Conservation (phyloP, 2,329 filamentous ascomycete genomes). For the Botrytis sinoallii region DNA sequence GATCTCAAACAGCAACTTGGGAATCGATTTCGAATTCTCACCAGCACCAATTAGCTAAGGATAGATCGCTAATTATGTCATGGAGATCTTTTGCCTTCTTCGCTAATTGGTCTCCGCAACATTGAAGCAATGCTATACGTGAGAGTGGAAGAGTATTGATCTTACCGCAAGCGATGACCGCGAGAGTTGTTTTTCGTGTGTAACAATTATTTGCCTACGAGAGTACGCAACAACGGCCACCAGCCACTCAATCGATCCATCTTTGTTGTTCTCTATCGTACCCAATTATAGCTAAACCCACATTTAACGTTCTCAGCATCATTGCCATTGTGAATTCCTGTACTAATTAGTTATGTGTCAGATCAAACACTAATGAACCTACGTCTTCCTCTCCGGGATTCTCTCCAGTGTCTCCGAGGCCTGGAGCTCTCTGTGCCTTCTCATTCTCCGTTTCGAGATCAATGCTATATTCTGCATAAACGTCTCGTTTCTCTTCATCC, state of each 20-base stretch:
- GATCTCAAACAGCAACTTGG: not conserved
- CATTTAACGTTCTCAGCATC: constrained; percentile 65
- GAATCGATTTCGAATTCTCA: not conserved
- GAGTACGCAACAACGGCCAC: not conserved
- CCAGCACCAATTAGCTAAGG: not conserved
- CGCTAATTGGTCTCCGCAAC: not conserved
- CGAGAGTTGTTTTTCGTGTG: not conserved
- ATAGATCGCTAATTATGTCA: not conserved
- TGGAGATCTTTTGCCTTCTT: not conserved
- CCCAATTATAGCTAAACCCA: constrained; percentile 60
- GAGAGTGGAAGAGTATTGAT: not conserved
- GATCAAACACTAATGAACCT: constrained; percentile 37
- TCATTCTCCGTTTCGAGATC: constrained; percentile 39
- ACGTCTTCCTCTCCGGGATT: constrained; percentile 42
- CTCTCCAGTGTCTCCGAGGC: constrained; percentile 38
- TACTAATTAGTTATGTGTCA: constrained; percentile 16
- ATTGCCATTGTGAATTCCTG: constrained; percentile 66
- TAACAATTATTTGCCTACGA: not conserved
- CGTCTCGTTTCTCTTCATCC: constrained; percentile 37
- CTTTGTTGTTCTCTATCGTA: constrained; percentile 55
- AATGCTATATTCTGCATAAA: constrained; percentile 37
- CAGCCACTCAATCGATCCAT: constrained; percentile 51
- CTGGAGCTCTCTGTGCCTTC: constrained; percentile 36
- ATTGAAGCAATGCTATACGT: not conserved
- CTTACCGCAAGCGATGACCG: not conserved